Conservation (phyloP, 2,329 filamentous ascomycete genomes). For the Nannizzia gypsea region DNA sequence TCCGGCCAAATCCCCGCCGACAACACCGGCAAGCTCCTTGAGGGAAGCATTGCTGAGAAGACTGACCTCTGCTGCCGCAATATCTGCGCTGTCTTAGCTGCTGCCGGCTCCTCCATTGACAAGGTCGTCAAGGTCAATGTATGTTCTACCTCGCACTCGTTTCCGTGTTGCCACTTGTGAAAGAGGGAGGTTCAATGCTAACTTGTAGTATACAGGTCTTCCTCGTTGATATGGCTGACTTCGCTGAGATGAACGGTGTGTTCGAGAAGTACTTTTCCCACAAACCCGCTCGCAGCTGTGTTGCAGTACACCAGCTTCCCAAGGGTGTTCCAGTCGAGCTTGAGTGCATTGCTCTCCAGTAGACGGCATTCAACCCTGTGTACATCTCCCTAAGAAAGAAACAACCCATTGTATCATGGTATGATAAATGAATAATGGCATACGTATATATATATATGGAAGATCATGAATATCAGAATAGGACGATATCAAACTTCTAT, state of each 20-base stretch:
- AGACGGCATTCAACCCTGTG: not conserved
- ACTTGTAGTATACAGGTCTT: constrained; percentile 47
- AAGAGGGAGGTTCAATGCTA: not conserved
- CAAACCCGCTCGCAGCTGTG: constrained; percentile 52
- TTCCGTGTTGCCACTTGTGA: not conserved
- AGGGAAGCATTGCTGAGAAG: constrained; percentile 55
- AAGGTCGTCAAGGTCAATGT: constrained; percentile 78
- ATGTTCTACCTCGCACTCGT: constrained; percentile 11
- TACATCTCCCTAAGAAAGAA: not conserved
- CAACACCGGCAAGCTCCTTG: constrained; percentile 46
- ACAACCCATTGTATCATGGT: not conserved
- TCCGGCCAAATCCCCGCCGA: constrained; percentile 69
- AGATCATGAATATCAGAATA: not conserved
- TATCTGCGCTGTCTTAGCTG: constrained; percentile 69
- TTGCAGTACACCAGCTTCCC: constrained; percentile 51
- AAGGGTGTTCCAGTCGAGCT: constrained; percentile 55
- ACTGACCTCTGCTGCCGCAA: constrained; percentile 65
- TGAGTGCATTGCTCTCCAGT: constrained; percentile 47
- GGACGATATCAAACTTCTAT: not conserved
- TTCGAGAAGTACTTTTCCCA: constrained; percentile 59
- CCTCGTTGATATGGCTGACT: constrained; percentile 81
- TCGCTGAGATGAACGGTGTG: constrained; percentile 64
- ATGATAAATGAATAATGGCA: not conserved
- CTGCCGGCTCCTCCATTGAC: constrained; percentile 63
- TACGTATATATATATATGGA: not conserved